Base-by-base conservation (phyloP, 176 grass and related monocot genomes). In the Microstegium vimineum region DNA sequence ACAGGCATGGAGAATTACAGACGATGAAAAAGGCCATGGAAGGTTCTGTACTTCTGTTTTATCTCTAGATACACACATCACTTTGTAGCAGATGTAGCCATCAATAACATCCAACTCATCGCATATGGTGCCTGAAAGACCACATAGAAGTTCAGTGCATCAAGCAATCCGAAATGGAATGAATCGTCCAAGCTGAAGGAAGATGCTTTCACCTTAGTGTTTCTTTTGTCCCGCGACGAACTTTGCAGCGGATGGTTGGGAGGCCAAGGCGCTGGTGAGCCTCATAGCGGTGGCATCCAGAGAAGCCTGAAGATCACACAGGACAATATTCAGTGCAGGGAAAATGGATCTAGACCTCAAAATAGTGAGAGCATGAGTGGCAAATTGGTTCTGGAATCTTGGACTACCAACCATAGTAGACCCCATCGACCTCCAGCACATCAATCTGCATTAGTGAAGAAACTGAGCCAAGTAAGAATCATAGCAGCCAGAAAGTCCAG, bases 211-310 rank as follows among this genome's bases (percentile, higher is more conserved):
- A 95, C 95, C 95, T 93, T 36, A 98, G 85, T n/a, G 90, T 98
- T 84, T 95, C 90, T 71, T 98, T 98, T 14, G 93, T 98, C 32
- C 95, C 93, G 0, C 87, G 92, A 16, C 93, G 92, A 3, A 95
- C 89, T 91, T 93, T 98, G 82, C 93, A 98, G 36, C 89, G 90
- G 40, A 98, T 98, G 8, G 93, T 98, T 5, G 89, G 89, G 66
- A 98, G 89, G 31, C 93, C 96, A 32, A 98, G 87, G 49, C 78
- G 91, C 79, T 95, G 96, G 82, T 95, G 96, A 76, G 96, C 96
- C 77, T 98, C 93, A 1, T 90, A 98, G 34, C 96, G 87, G 49
- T 98, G 96, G 71, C 96, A 95, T 86, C 96, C 96, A 33, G 93
- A 98, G 88, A 98, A 98, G 11, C 93, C 96, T 98, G 70, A 78